phyloP scores from a whole-genome alignment of 352 stramenopile species.

The Phytophthora pisi region DNA sequence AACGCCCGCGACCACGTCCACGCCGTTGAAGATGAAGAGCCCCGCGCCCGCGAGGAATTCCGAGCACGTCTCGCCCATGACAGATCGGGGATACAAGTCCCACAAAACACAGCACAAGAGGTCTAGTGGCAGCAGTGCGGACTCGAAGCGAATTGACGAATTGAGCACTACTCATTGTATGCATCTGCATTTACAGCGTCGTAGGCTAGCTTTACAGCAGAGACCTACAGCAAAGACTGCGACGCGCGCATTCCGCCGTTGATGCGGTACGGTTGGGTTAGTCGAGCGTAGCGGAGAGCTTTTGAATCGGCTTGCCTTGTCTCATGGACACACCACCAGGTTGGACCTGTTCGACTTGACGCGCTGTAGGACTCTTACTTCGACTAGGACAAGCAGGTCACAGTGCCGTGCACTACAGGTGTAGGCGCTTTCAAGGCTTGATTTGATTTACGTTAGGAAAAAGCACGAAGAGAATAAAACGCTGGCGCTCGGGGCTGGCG shows the following conservation, averaged over 20 bases:
- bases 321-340: neutral
- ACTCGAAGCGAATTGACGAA: no score
- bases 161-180: no score
- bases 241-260: neutral
- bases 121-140: no score
- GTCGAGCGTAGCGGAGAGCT: neutral
- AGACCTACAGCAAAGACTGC: no score
- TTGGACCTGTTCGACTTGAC: neutral
- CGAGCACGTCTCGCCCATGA: slow-evolving; percentile 36
- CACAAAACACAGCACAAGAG: no score
- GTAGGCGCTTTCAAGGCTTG: slow-evolving; percentile 17
- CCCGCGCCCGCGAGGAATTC: slow-evolving; percentile 59
- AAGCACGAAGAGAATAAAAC: slow-evolving; percentile 32
- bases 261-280: neutral
- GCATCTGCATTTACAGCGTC: no score
- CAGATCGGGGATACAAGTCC: no score
- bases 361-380: slow-evolving; percentile 11
- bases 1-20: slow-evolving; percentile 73
- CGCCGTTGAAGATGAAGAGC: slow-evolving; percentile 81
- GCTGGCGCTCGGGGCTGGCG: slow-evolving; percentile 1
- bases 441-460: slow-evolving; percentile 31
- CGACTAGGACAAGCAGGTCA: neutral
- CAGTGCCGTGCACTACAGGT: no score
- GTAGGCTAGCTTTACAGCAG: neutral
- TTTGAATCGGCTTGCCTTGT: neutral